Evolutionary conservation across 1,139 yeast genomes (phyloP), one percentile per base, ranked within the genome.

Genomic region (Yamadazyma dushanensis): DNA sequence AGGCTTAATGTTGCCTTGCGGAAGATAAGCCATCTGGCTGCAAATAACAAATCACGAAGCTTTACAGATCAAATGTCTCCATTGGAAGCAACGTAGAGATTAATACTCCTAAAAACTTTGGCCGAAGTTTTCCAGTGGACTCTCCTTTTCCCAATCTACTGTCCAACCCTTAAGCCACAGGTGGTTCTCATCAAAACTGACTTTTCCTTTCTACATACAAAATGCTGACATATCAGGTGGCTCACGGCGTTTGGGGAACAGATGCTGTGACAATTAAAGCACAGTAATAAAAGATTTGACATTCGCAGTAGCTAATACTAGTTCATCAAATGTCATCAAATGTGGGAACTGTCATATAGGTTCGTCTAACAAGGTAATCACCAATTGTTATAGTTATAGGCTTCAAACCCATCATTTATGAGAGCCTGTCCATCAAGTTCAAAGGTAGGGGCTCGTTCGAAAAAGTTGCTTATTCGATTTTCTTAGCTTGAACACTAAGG

Each of bases 291-390:
- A 61, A 0, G 47, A 57, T 35, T 62, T 78, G 45, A 69, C 77
- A n/a, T 66, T 78, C 53, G 83, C 79, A 3, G 58, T 75, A 29
- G 80, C 76, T 16, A 66, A 67, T 45, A 49, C 54, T 24, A 56
- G 74, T 9, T 21, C 24, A 5, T 21, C 24, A 5, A 13, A 21
- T 21, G 63, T 66, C 13, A 61, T 66, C 18, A 62, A 62, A 29
- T 55, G 63, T 15, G 79, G 79, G 14, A 70, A 76, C 18, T 56
- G 77, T 27, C 83, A 83, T 10, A 64, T 78, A 37, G 83, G 83
- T 3, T 64, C 78, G 31, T 61, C 70, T 6, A 78, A 73, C 1
- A 57, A 76, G 40, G 83, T 79, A 52, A 63, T 21, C 24, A 21
- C 31, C 27, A 45, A 57, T 11, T 14, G 10, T 5, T 25, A 25